A percentile compares a stretch with the other conserved stretches of the same genome.
phyloP scores from a whole-genome alignment of 2,329 filamentous ascomycete genomes.

The Aureobasidium vineae region DNA sequence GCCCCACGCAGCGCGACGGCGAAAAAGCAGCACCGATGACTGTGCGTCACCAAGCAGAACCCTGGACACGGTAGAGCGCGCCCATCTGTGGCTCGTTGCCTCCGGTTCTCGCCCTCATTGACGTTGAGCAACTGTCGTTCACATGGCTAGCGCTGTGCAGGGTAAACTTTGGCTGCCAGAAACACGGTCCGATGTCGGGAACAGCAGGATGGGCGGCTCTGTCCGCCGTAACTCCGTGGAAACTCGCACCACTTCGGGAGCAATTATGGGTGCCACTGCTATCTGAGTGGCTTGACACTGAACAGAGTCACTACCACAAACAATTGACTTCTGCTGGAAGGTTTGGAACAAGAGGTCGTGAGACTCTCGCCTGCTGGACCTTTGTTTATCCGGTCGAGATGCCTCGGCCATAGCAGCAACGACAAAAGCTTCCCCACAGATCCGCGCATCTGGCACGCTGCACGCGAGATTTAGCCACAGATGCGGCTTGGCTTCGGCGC shows the following conservation, averaged over 20 bases:
- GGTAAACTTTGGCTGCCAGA: not conserved
- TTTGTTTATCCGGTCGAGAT: slow-evolving; percentile 7
- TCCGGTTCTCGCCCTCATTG: slow-evolving; percentile 12
- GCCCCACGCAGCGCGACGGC: slow-evolving; percentile 24
- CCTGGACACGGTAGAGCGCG: not conserved
- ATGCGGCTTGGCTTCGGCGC: slow-evolving; percentile 9
- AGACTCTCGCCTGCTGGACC: not conserved
- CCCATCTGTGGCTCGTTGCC: not conserved
- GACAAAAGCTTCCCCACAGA: slow-evolving; percentile 6
- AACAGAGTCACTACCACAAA: not conserved
- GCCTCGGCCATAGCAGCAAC: not conserved
- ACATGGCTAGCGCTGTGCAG: slow-evolving; percentile 22
- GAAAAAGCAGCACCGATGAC: slow-evolving; percentile 14
- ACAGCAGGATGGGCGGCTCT: slow-evolving; percentile 2
- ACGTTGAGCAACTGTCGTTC: slow-evolving; percentile 25
- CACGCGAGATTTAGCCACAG: not conserved
- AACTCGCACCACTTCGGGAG: not conserved
- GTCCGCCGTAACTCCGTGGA: slow-evolving; percentile 17
- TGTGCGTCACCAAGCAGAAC: slow-evolving; percentile 15
- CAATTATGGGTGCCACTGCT: slow-evolving; percentile 9
- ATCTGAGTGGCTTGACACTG: slow-evolving; percentile 10
- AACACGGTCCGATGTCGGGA: slow-evolving; percentile 11
- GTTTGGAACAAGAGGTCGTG: not conserved
- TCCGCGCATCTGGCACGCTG: not conserved
- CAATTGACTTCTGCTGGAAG: not conserved